Percentiles rank a stretch among this genome's conserved stretches.
These are phyloP conservation scores for Cytospora paraplurivora DNA, from an alignment of 2,329 filamentous ascomycete species.

Conservation along the genomic window DNA sequence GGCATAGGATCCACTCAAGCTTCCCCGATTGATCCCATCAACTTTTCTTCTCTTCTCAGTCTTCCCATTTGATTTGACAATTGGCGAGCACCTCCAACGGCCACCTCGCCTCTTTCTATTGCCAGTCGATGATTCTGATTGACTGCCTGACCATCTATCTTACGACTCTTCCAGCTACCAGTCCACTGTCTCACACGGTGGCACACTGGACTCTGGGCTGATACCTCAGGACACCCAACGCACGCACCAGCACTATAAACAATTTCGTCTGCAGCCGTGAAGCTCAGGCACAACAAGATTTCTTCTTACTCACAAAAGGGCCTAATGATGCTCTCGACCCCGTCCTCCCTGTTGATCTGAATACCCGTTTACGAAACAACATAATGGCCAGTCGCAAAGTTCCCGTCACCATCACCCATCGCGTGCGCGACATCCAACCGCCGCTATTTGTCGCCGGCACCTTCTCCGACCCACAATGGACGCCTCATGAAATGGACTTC, in stretches of 20 bases:
- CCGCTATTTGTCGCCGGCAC: slow-evolving; percentile 72
- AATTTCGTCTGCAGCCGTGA: not conserved
- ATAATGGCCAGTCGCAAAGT: slow-evolving; percentile 43
- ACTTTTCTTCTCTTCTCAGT: slow-evolving; percentile 1
- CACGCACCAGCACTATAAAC: not conserved
- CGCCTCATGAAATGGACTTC: slow-evolving; percentile 65
- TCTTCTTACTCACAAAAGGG: not conserved
- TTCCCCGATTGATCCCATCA: not conserved
- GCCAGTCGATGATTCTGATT: not conserved
- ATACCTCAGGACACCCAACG: not conserved
- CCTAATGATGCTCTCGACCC: not conserved
- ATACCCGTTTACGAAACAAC: not conserved
- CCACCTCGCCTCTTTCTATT: not conserved
- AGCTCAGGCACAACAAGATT: not conserved
- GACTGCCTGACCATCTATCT: not conserved
- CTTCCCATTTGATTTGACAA: not conserved
- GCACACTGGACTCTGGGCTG: not conserved
- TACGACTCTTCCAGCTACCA: not conserved
- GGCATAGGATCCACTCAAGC: not conserved
- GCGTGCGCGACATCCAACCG: slow-evolving; percentile 59
- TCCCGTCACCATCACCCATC: slow-evolving; percentile 62
- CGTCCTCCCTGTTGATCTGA: not conserved
- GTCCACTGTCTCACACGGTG: not conserved
- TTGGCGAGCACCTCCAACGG: not conserved
- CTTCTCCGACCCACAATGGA: slow-evolving; percentile 69